Conservation (phyloP, 2,329 filamentous ascomycete genomes). For the Colletotrichum destructivum region DNA sequence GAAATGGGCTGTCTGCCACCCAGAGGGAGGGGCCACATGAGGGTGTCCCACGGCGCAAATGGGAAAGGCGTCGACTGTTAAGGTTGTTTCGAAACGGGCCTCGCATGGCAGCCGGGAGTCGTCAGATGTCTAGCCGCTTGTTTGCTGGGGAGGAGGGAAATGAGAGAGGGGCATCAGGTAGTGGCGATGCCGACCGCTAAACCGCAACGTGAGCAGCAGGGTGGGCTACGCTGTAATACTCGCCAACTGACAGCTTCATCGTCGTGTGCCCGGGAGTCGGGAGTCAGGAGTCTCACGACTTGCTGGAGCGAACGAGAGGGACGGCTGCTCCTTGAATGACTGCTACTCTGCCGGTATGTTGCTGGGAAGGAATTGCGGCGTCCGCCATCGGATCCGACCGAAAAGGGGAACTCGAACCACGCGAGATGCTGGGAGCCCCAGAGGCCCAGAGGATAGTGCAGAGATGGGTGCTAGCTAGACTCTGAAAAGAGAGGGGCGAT, state of each 20-base stretch:
- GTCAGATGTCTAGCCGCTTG: slow-evolving; percentile 19
- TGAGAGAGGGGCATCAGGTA: slow-evolving; percentile 31
- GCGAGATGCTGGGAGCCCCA: slow-evolving; percentile 18
- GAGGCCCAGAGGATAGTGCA: slow-evolving; percentile 13
- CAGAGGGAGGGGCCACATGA: not conserved
- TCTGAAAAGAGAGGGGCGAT: slow-evolving; percentile 41
- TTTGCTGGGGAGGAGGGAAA: slow-evolving; percentile 30
- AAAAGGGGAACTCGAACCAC: slow-evolving; percentile 8
- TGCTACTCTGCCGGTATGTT: slow-evolving; percentile 17
- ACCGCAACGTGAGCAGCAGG: slow-evolving; percentile 15
- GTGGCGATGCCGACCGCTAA: slow-evolving; percentile 33
- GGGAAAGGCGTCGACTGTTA: slow-evolving; percentile 30
- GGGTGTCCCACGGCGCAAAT: slow-evolving; percentile 16
- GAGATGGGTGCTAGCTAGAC: slow-evolving; percentile 5
- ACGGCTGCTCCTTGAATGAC: not conserved
- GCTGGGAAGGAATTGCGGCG: not conserved
- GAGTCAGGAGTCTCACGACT: not conserved
- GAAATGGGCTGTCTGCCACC: slow-evolving; percentile 17
- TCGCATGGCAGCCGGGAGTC: slow-evolving; percentile 28
- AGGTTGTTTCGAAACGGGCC: slow-evolving; percentile 40
- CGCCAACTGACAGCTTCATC: slow-evolving; percentile 8
- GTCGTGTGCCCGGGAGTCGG: not conserved
- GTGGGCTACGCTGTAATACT: slow-evolving; percentile 12
- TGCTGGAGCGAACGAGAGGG: not conserved
- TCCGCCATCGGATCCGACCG: not conserved